Evolutionary conservation across 306 rosid species (phyloP), one percentile per base, ranked within the genome.

Genomic region (Cyamopsis tetragonoloba): DNA sequence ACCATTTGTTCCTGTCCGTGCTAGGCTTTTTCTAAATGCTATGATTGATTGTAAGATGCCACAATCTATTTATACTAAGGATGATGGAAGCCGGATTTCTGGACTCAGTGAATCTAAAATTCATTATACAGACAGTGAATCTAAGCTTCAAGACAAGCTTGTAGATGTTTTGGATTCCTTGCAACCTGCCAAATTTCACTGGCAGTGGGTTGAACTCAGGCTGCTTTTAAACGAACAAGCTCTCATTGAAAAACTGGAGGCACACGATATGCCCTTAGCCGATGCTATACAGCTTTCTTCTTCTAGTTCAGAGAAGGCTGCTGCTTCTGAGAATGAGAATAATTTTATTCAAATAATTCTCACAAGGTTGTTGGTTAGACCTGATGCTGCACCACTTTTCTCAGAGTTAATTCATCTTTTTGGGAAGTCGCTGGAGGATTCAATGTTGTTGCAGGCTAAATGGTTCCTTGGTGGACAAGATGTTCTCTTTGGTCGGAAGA

Each of bases 201-300:
- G 98, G 98, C 98, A 92, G 74, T 92, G 98, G 98, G 86, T 92
- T 71, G 96, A 87, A 79, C 92, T 92, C 59, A 88, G 98, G 82
- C 86, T 92, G 49, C 95, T 92, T 65, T 82, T 92, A 79, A 89
- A 89, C 41, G 98, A 92, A 73, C 96, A 89, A 68, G 87, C 95
- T 61, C 87, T 92, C 22, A 43, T 85, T 42, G 98, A 92, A 55
- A 92, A 92, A 69, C 82, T 92, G 32, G 80, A 71, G 77, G 48
- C 65, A 17, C 91, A 71, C 23, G 86, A 85, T 62, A 48, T 78
- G 62, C 79, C 98, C 56, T 83, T 92, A 32, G 77, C 81, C 38
- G 84, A 89, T 37, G 98, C 98, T 73, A 82, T 92, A 72, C 83
- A 86, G 66, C 81, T 79, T 12, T 80, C 95, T 14, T 89, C 87